Conservation (phyloP, 2,329 filamentous ascomycete genomes). For the Colletotrichum nymphaeae region DNA sequence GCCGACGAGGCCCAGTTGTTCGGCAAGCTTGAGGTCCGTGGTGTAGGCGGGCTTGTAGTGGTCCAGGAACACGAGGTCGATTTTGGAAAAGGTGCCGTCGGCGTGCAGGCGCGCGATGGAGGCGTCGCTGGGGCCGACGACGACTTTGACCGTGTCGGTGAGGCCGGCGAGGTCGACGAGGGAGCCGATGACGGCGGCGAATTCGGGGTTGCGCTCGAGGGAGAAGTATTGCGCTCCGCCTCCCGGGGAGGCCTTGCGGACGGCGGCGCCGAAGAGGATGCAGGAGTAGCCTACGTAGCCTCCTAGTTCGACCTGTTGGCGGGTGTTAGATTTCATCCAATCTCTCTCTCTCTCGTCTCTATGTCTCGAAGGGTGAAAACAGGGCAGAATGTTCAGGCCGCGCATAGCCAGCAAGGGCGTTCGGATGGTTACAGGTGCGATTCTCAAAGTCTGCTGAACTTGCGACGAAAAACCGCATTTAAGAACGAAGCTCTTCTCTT, state of each 20-base stretch:
- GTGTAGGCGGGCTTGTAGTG: conserved; percentile 84
- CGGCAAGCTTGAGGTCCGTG: conserved; percentile 80
- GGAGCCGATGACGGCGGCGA: conserved; percentile 75
- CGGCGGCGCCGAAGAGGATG: conserved; percentile 77
- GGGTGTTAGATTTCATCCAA: too few species aligned
- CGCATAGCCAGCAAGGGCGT: background rate
- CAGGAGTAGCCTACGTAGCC: conserved; percentile 87
- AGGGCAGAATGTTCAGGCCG: too few species aligned
- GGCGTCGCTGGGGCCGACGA: conserved; percentile 76
- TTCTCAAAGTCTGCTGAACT: background rate
- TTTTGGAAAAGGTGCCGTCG: conserved; percentile 63
- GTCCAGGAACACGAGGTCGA: conserved; percentile 83
- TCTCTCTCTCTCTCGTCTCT: too few species aligned
- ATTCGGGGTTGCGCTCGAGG: conserved; percentile 79
- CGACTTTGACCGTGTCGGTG: conserved; percentile 74
- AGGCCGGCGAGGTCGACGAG: conserved; percentile 82
- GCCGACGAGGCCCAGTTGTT: conserved; percentile 73
- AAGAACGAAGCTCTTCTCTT: conserved; percentile 26
- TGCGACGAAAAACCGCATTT: background rate
- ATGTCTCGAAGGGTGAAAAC: background rate
- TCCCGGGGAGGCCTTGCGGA: conserved; percentile 65
- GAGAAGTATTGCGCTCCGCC: conserved; percentile 79
- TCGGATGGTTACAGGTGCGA: background rate
- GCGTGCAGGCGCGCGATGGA: conserved; percentile 70
- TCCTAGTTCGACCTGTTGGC: conserved; percentile 74